phyloP scores from a whole-genome alignment of 2,329 filamentous ascomycete species.

The Verticillium longisporum region DNA sequence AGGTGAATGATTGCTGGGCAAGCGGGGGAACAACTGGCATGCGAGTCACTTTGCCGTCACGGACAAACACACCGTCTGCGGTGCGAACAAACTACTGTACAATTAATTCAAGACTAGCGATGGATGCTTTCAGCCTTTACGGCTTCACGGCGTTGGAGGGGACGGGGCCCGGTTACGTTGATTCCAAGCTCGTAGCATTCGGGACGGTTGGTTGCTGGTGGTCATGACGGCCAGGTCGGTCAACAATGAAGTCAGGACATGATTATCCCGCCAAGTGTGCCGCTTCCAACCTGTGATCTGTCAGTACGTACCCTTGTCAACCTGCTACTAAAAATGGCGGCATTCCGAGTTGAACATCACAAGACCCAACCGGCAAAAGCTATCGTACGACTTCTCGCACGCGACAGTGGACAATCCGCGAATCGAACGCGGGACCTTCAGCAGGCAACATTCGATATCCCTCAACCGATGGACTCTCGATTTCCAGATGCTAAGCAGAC shows the following conservation, averaged over 20 bases:
- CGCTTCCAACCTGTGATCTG: no score
- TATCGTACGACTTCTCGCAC: not conserved
- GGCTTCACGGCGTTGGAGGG: not conserved
- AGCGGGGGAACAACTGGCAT: no score
- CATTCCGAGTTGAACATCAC: not conserved
- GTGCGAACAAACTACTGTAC: not conserved
- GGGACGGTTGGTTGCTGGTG: not conserved
- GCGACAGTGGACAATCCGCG: not conserved
- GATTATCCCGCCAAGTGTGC: not conserved
- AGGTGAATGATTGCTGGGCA: not conserved
- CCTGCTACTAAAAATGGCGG: no score
- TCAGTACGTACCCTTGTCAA: no score
- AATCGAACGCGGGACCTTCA: not conserved
- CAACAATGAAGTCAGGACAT: not conserved
- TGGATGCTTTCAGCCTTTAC: not conserved
- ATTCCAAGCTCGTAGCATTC: not conserved
- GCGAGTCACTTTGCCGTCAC: no score
- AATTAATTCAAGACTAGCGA: not conserved
- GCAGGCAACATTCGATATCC: not conserved
- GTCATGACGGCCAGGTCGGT: not conserved
- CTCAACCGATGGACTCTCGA: not conserved
- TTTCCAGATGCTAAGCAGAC: not conserved
- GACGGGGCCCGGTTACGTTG: not conserved
- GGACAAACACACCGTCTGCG: no score
- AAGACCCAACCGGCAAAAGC: not conserved